phyloP scores from a whole-genome alignment of 305 asterid genomes.

The Euphrasia arctica region DNA sequence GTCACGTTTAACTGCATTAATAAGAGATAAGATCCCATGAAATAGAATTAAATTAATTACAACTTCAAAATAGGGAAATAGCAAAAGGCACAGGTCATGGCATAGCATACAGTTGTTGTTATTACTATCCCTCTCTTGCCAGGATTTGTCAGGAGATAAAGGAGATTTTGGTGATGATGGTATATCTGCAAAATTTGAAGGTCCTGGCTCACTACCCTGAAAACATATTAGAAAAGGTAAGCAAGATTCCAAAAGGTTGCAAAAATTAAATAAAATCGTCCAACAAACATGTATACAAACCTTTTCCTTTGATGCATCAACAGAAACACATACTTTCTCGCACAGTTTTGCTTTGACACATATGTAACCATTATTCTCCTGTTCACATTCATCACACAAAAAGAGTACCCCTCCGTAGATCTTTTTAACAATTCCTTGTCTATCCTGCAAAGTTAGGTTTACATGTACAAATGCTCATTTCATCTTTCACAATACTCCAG shows the following conservation, averaged over 20 bases:
- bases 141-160: constrained; percentile 59
- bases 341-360: constrained; percentile 66
- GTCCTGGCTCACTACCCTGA: constrained; percentile 59
- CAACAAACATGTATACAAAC: constrained; percentile 36
- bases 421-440: constrained; percentile 72
- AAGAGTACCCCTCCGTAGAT: constrained; percentile 77
- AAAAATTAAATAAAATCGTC: constrained; percentile 11
- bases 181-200: constrained; percentile 56
- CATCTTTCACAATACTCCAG: constrained; percentile 23
- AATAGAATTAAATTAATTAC: constrained; percentile 12
- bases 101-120: constrained; percentile 57
- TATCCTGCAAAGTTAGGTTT: constrained; percentile 56
- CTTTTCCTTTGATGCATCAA: constrained; percentile 51
- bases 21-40: constrained; percentile 13
- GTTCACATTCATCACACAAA: constrained; percentile 61
- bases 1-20: constrained; percentile 51
- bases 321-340: constrained; percentile 63
- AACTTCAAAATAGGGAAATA: constrained; percentile 14
- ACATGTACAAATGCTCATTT: constrained; percentile 16
- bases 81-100: constrained; percentile 15
- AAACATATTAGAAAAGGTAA: constrained; percentile 24
- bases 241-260: constrained; percentile 10
- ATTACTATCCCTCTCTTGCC: constrained; percentile 59
- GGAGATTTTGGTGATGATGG: constrained; percentile 81
- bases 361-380: constrained; percentile 68